phyloP scores from a whole-genome alignment of 2,329 filamentous ascomycete species.

The Fusarium staphyleae region DNA sequence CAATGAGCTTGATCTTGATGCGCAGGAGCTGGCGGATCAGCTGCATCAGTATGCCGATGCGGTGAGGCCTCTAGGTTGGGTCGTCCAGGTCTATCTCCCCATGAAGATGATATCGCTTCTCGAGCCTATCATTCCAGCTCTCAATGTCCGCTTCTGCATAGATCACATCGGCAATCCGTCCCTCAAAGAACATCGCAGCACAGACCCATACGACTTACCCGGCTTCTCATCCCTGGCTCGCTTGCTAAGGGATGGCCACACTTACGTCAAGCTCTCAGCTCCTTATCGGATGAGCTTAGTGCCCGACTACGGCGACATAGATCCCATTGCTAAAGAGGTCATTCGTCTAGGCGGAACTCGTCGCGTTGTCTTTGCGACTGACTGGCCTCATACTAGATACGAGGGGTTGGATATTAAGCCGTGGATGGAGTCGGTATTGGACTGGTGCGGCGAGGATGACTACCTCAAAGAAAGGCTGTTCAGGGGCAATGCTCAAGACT shows the following conservation, averaged over 20 bases:
- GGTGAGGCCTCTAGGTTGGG: slow-evolving; percentile 60
- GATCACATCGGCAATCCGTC: slow-evolving; percentile 65
- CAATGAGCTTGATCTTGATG: slow-evolving; percentile 51
- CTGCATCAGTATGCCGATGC: slow-evolving; percentile 58
- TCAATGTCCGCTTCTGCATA: slow-evolving; percentile 62
- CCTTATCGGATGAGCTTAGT: slow-evolving; percentile 62
- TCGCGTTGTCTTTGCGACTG: slow-evolving; percentile 64
- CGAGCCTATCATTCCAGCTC: slow-evolving; percentile 54
- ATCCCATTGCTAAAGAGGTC: slow-evolving; percentile 58
- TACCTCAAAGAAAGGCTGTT: slow-evolving; percentile 59
- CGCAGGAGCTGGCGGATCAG: slow-evolving; percentile 50
- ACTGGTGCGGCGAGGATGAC: slow-evolving; percentile 57
- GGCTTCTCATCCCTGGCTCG: slow-evolving; percentile 51
- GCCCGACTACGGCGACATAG: slow-evolving; percentile 52
- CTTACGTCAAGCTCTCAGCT: slow-evolving; percentile 66
- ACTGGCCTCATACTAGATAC: slow-evolving; percentile 71
- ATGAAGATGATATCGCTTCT: slow-evolving; percentile 58
- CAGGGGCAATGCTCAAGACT: slow-evolving; percentile 60
- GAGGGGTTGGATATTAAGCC: slow-evolving; percentile 60
- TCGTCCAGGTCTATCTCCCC: slow-evolving; percentile 64
- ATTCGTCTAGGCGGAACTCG: slow-evolving; percentile 50
- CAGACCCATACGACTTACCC: slow-evolving; percentile 33
- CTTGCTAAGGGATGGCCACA: slow-evolving; percentile 56
- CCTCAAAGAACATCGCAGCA: slow-evolving; percentile 41
- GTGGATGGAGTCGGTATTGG: slow-evolving; percentile 57